Percentiles rank a stretch among this genome's conserved stretches.
These are phyloP conservation scores for Escovopsis sp. DNA, from an alignment of 2,329 filamentous ascomycete species.

Conservation along the genomic window DNA sequence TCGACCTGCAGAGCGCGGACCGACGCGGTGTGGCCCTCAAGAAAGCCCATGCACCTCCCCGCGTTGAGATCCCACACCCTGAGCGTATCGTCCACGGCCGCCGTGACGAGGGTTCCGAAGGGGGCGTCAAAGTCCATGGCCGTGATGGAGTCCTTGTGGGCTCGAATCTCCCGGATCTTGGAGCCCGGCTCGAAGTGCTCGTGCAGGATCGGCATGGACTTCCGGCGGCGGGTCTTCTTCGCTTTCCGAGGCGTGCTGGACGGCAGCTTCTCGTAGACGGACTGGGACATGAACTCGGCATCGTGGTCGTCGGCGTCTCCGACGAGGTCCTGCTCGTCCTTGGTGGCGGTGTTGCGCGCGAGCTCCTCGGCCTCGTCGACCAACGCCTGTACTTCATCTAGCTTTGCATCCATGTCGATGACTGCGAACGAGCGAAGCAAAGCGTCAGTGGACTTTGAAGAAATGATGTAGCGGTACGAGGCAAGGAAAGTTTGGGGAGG, in stretches of 20 bases:
- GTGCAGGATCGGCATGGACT: conserved; percentile 88
- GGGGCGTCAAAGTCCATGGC: conserved; percentile 94
- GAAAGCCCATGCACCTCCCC: conserved; percentile 75
- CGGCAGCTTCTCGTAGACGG: conserved; percentile 87
- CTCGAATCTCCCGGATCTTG: conserved; percentile 73
- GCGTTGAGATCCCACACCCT: conserved; percentile 94
- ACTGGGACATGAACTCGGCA: conserved; percentile 83
- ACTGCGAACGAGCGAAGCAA: conserved; percentile 26
- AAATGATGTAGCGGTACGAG: background rate
- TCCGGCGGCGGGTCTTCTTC: conserved; percentile 47
- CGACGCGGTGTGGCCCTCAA: conserved; percentile 91
- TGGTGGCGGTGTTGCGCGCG: conserved; percentile 34
- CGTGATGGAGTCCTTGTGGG: conserved; percentile 77
- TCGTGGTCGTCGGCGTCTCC: conserved; percentile 35
- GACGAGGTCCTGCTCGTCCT: conserved; percentile 38
- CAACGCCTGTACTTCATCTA: conserved; percentile 47
- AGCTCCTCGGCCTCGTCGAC: conserved; percentile 44
- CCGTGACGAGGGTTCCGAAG: conserved; percentile 87
- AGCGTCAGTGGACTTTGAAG: background rate
- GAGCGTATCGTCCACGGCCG: conserved; percentile 84
- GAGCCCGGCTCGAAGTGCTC: conserved; percentile 89
- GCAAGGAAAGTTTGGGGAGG: background rate
- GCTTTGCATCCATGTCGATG: conserved; percentile 44
- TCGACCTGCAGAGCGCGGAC: conserved; percentile 87
- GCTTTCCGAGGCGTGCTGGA: conserved; percentile 30